These are phyloP conservation scores for Pichia norvegensis DNA, from an alignment of 1,139 yeast species.

Conservation along the genomic window DNA sequence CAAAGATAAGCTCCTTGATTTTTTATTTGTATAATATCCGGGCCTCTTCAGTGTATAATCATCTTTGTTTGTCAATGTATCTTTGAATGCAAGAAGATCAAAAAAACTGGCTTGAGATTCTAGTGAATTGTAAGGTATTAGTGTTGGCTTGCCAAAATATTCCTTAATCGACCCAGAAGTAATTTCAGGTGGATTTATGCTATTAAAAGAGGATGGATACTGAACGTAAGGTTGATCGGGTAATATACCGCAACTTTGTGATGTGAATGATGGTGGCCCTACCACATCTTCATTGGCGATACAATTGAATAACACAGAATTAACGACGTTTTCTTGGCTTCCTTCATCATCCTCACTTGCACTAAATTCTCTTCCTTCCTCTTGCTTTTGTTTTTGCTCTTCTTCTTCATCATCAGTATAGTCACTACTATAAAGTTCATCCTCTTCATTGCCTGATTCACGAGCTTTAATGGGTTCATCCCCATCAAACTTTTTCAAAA, in stretches of 20 bases:
- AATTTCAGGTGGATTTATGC: background rate
- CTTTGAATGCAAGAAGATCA: background rate
- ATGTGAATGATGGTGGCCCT: background rate
- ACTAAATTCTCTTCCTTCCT: background rate
- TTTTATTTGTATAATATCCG: background rate
- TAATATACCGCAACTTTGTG: background rate
- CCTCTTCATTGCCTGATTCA: no score
- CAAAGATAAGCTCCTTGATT: background rate
- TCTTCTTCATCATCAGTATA: background rate
- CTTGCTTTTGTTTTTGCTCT: background rate
- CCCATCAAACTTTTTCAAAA: background rate
- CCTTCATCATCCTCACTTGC: background rate
- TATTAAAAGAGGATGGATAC: background rate
- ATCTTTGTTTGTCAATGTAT: background rate
- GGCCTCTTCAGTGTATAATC: conserved; percentile 2
- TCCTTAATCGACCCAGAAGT: background rate
- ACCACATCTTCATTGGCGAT: background rate
- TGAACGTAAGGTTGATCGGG: background rate
- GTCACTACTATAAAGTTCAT: no score
- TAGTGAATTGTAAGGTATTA: background rate
- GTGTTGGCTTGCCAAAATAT: background rate
- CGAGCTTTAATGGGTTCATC: background rate
- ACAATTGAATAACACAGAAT: background rate
- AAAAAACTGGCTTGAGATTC: background rate
- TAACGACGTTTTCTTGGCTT: background rate